phyloP scores from a whole-genome alignment of 129 eudicot genomes.

The Calendula officinalis region DNA sequence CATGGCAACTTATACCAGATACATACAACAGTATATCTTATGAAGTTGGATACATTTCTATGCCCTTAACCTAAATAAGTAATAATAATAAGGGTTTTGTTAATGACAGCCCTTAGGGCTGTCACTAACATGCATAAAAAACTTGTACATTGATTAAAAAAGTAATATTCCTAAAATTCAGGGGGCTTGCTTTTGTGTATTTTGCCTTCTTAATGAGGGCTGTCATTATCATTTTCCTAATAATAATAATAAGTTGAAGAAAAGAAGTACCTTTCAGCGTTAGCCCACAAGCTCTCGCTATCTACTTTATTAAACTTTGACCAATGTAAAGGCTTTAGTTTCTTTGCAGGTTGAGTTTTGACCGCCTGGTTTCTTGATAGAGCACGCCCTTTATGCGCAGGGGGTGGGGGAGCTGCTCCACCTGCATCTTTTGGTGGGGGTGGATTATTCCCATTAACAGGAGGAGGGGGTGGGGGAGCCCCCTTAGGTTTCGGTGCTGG shows the following conservation, averaged over 20 bases:
- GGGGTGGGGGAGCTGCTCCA: slow-evolving; percentile 37
- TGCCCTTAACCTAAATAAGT: too few species aligned
- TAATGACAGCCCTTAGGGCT: too few species aligned
- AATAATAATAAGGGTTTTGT: too few species aligned
- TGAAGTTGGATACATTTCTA: too few species aligned
- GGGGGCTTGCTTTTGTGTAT: too few species aligned
- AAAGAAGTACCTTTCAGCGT: slow-evolving; percentile 67
- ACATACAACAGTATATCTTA: too few species aligned
- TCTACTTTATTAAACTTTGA: slow-evolving; percentile 66
- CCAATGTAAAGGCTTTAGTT: slow-evolving; percentile 95
- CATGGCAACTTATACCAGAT: too few species aligned
- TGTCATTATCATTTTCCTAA: too few species aligned
- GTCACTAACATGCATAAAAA: too few species aligned
- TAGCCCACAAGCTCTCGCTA: slow-evolving; percentile 97
- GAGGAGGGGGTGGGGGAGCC: slow-evolving; percentile 33
- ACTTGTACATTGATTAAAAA: too few species aligned
- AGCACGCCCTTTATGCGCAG: slow-evolving; percentile 41
- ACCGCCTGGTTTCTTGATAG: slow-evolving; percentile 47
- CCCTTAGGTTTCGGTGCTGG: slow-evolving; percentile 27
- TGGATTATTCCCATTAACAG: slow-evolving; percentile 32
- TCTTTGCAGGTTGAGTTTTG: slow-evolving; percentile 50
- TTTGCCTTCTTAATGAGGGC: too few species aligned
- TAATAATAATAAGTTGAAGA: neutral
- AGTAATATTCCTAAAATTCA: too few species aligned
- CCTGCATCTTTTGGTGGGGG: slow-evolving; percentile 19